Conservation (phyloP, 2,329 filamentous ascomycete genomes). For the Zymoseptoria tritici region DNA sequence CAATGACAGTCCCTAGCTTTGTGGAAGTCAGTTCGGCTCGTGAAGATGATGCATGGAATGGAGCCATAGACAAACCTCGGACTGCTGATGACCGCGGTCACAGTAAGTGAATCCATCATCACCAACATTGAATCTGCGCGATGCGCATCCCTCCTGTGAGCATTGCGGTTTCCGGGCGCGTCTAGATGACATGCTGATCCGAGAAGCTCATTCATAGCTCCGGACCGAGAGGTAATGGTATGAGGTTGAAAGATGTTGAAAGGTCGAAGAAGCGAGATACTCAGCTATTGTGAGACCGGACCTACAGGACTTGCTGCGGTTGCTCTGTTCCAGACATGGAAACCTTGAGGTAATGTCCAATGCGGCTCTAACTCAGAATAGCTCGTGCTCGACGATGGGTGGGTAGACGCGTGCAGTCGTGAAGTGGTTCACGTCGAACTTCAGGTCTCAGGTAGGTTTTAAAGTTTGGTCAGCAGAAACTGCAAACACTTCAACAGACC, state of each 20-base stretch:
- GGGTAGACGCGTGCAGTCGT: not conserved
- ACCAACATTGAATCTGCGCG: slow-evolving; percentile 58
- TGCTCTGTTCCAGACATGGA: not conserved
- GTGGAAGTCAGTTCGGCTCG: not conserved
- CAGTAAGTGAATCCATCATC: slow-evolving; percentile 75
- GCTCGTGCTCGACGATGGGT: not conserved
- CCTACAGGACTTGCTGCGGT: not conserved
- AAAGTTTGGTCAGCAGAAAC: not conserved
- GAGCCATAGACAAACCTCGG: slow-evolving; percentile 46
- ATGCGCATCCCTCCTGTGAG: slow-evolving; percentile 53
- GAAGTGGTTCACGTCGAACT: not conserved
- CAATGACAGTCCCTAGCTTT: slow-evolving; percentile 26
- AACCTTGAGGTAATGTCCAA: not conserved
- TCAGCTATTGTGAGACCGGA: not conserved
- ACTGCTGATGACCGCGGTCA: slow-evolving; percentile 67
- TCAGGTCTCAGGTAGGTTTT: not conserved
- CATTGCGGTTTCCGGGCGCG: slow-evolving; percentile 17
- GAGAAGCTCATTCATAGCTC: not conserved
- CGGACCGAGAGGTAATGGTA: not conserved
- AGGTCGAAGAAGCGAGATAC: not conserved
- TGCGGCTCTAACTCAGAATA: not conserved
- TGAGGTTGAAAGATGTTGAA: not conserved
- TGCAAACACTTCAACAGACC: not conserved
- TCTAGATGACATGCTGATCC: slow-evolving; percentile 18
- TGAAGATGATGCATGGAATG: not conserved